Evolutionary conservation across 2,329 filamentous ascomycete genomes (phyloP).

Genomic region (Diaporthe vexans): DNA sequence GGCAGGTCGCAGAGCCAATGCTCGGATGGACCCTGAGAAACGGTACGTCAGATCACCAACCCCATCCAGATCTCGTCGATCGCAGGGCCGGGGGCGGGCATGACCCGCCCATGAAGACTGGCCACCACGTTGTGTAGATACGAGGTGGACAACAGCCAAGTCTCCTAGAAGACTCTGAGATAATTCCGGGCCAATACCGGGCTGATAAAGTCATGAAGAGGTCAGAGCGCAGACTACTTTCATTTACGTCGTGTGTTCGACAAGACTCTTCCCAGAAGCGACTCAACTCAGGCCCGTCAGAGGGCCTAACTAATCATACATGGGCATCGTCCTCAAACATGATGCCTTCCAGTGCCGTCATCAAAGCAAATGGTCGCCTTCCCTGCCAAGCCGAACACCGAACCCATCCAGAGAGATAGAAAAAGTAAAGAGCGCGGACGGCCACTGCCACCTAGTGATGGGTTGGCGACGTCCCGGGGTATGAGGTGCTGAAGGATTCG

Average conservation of each 20-base stretch:
- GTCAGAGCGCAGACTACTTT: conserved; percentile 24
- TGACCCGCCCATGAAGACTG: neutral
- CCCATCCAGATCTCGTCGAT: conserved; percentile 16
- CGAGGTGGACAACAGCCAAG: neutral
- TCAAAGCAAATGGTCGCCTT: conserved; percentile 34
- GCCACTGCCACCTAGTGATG: conserved; percentile 12
- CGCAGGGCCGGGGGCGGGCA: neutral
- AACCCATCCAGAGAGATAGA: conserved; percentile 29
- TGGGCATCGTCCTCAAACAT: conserved; percentile 30
- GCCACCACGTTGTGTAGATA: neutral
- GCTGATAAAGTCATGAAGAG: neutral
- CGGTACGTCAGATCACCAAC: neutral
- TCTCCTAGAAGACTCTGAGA: no score
- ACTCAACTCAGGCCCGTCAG: conserved; percentile 15
- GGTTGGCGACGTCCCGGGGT: conserved; percentile 9
- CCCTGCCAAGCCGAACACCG: conserved; percentile 34
- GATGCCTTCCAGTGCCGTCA: conserved; percentile 30
- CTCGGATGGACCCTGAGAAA: conserved; percentile 23
- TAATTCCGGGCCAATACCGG: neutral
- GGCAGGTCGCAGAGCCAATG: conserved; percentile 1
- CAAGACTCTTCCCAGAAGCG: conserved; percentile 27
- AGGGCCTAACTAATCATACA: conserved; percentile 26
- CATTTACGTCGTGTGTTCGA: conserved; percentile 34
- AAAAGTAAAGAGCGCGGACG: conserved; percentile 31
- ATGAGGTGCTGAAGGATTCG: conserved; percentile 7